These are phyloP conservation scores for Zopfia rhizophila DNA, from an alignment of 2,329 filamentous ascomycete species.

Conservation along the genomic window DNA sequence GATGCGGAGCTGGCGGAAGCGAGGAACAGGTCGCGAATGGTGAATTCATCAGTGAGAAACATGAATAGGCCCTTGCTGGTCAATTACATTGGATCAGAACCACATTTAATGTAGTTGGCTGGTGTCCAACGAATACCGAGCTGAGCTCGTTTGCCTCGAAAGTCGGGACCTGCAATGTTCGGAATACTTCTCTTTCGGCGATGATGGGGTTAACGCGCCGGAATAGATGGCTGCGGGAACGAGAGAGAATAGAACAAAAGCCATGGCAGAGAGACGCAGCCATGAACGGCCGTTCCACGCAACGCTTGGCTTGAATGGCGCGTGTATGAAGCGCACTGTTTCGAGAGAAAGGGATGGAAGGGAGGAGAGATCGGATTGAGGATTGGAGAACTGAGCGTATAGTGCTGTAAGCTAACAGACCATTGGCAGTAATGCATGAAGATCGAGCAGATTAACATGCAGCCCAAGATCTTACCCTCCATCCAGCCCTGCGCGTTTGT, in stretches of 20 bases:
- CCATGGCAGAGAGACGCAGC: not conserved
- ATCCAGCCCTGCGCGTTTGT: no score
- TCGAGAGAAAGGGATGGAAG: no score
- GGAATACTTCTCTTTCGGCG: no score
- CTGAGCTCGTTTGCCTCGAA: conserved; percentile 4
- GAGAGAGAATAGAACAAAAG: conserved; percentile 11
- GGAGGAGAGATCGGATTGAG: no score
- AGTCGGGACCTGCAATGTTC: conserved; percentile 7
- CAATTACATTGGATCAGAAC: conserved; percentile 1
- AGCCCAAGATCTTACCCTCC: no score
- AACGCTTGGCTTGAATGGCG: conserved; percentile 6
- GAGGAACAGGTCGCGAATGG: conserved; percentile 6
- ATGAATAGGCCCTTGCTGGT: conserved; percentile 9
- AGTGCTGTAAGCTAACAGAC: no score
- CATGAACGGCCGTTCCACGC: conserved; percentile 8
- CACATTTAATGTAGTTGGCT: not conserved
- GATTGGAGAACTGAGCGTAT: no score
- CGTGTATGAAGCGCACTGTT: conserved; percentile 6
- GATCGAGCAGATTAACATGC: no score
- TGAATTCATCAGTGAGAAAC: conserved; percentile 4
- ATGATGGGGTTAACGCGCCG: conserved; percentile 11
- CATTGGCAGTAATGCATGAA: no score
- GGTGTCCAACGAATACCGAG: not conserved
- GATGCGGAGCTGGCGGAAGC: conserved; percentile 3
- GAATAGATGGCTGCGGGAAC: conserved; percentile 16